phyloP scores from a whole-genome alignment of 2,329 filamentous ascomycete species.

The Byssoonygena ceratinophila region DNA sequence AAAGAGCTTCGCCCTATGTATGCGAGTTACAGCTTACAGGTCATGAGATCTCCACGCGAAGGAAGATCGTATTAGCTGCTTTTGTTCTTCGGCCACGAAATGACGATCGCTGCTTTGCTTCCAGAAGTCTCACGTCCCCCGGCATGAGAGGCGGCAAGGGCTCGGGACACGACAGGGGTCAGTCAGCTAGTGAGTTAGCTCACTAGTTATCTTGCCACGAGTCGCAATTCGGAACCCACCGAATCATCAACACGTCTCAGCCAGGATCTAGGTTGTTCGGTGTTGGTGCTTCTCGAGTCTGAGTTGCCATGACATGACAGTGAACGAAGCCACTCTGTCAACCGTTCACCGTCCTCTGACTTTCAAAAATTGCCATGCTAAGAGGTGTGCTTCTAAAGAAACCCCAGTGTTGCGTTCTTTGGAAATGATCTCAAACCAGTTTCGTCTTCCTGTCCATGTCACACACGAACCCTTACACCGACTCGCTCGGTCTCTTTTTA shows the following conservation, averaged over 20 bases:
- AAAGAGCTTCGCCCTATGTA: background rate
- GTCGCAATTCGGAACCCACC: conserved; percentile 1
- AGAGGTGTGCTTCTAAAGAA: no score
- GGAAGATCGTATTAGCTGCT: background rate
- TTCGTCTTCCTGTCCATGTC: background rate
- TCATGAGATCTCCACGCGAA: background rate
- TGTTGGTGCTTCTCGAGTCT: background rate
- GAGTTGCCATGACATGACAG: no score
- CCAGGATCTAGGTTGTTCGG: background rate
- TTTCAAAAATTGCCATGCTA: no score
- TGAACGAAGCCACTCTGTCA: no score
- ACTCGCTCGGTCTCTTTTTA: background rate
- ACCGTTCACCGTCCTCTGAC: no score
- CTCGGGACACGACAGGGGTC: background rate
- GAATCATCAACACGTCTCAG: background rate
- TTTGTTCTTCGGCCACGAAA: background rate
- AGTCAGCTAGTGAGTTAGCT: background rate
- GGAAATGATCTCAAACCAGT: background rate
- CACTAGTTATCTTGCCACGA: background rate
- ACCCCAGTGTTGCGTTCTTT: background rate
- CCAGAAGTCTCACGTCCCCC: background rate
- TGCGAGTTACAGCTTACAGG: background rate
- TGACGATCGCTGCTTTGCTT: conserved; percentile 1
- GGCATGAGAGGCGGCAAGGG: background rate
- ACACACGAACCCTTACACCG: background rate